A percentile compares a stretch with the other conserved stretches of the same genome.
Conservation (phyloP, 208 protist genomes). For the Wallacemonas sp. region DNA sequence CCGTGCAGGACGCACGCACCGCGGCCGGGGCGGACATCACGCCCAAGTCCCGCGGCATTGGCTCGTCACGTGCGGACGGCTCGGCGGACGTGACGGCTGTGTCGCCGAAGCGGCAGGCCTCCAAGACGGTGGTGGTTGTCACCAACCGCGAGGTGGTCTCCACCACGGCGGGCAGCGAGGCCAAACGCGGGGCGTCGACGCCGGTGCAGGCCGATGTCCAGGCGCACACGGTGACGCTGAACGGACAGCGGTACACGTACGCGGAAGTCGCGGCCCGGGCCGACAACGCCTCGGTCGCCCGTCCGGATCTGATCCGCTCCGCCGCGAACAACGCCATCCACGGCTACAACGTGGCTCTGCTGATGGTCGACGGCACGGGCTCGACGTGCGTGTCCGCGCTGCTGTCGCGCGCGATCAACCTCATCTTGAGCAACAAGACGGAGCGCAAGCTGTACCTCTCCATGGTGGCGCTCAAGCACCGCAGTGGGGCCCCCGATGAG, state of each 20-base stretch:
- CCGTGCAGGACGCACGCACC: neutral
- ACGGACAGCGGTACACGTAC: constrained; percentile 15
- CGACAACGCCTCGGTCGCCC: constrained; percentile 31
- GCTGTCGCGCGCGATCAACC: constrained; percentile 26
- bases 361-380: constrained; percentile 29
- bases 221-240: constrained; percentile 17
- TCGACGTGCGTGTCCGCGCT: constrained; percentile 17
- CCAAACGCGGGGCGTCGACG: neutral
- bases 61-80: neutral
- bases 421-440: constrained; percentile 21
- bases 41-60: constrained; percentile 8
- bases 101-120: constrained; percentile 5
- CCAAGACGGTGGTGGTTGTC: constrained; percentile 13
- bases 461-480: constrained; percentile 9
- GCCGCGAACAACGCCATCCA: constrained; percentile 25
- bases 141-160: constrained; percentile 15
- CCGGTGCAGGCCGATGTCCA: constrained; percentile 22
- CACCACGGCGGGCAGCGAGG: constrained; percentile 9
- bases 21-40: neutral
- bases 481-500: neutral
- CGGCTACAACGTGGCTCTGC: constrained; percentile 31
- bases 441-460: constrained; percentile 22
- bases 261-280: constrained; percentile 30
- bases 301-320: constrained; percentile 17
- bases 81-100: neutral